Base-by-base conservation (phyloP, 2,329 filamentous ascomycete genomes). In the Venturia carpophila region DNA sequence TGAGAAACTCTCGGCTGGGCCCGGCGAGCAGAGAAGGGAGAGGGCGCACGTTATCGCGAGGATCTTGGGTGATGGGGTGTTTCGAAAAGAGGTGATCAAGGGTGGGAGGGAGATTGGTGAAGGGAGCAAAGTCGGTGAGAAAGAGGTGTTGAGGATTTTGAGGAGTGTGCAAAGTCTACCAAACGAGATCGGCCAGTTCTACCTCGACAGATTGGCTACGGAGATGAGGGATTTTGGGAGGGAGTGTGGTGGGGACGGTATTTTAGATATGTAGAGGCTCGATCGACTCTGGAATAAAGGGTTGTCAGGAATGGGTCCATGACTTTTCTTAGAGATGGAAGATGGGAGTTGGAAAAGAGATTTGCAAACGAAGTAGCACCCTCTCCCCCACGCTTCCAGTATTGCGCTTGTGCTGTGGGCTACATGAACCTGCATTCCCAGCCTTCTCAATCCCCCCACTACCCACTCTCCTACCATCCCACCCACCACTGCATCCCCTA, bases 121-220 rank as follows among this genome's bases (percentile, higher is more conserved):
- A 2, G 42, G 62, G 2, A 39, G 17, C 9, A 37, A 15, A 19
- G 15, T 34, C 2, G 62, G 62, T 17, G 42, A 39, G 5, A 62
- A 37, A 52, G 64, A 65, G 45, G 34, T 63, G 15, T 15, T 47
- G 10, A 45, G 64, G 43, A 63, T 63, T 24, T 6, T 56, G 21
- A 34, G 15, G 37, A 66, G 64, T 47, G 60, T 58, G 80, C 83
- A 56, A 87, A 84, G 69, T 87, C 69, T 93, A 37, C 88, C 90
- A 2, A 73, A 75, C 34, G 86, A 89, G 69, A 83, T 89, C 67
- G 81, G 83, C n/a, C 80, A 80, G 56, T 95, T 95, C 71, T 96
- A 96, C 75, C 72, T 95, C 43, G 78, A 84, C 67, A 82, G 91
- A 67, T 75, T 96, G 66, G 89, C 84, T 0, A 83, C 84, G 63